Conservation (phyloP, 2,329 filamentous ascomycete species). For the Sporothrix dimorphospora region DNA sequence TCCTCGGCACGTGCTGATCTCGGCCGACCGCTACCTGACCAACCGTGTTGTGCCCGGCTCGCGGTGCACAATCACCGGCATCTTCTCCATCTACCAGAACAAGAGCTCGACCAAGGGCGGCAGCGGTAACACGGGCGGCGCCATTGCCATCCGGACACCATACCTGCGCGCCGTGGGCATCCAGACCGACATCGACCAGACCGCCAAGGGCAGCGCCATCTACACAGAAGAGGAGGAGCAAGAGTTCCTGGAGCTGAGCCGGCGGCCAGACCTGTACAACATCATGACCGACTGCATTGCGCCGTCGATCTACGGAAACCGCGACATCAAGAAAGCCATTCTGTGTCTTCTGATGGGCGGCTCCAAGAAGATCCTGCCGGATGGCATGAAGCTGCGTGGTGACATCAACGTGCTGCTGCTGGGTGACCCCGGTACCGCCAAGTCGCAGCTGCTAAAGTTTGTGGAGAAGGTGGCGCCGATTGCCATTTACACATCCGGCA, state of each 20-base stretch:
- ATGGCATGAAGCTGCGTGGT: constrained; percentile 95
- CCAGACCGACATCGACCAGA: constrained; percentile 86
- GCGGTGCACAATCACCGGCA: constrained; percentile 91
- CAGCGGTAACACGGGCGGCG: constrained; percentile 70
- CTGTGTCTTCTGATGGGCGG: constrained; percentile 91
- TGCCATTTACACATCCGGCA: constrained; percentile 97
- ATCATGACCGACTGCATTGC: constrained; percentile 91
- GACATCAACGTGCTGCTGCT: constrained; percentile 97
- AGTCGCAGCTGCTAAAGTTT: constrained; percentile 96
- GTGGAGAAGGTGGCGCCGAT: constrained; percentile 96
- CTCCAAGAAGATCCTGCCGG: constrained; percentile 95
- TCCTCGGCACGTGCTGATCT: constrained; percentile 91
- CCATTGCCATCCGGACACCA: constrained; percentile 92
- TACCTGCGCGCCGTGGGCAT: constrained; percentile 94
- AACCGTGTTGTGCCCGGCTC: constrained; percentile 96
- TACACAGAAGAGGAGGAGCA: constrained; percentile 97
- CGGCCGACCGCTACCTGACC: constrained; percentile 92
- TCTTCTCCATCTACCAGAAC: constrained; percentile 96
- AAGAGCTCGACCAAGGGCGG: constrained; percentile 69
- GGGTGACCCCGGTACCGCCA: constrained; percentile 96
- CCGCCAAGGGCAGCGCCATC: constrained; percentile 77
- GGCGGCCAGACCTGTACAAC: constrained; percentile 88
- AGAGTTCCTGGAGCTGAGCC: constrained; percentile 89
- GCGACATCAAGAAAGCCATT: constrained; percentile 96
- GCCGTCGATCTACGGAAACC: constrained; percentile 94